Conservation (phyloP, 495 filamentous ascomycete genomes). For the Diplogelasinospora grovesii region DNA sequence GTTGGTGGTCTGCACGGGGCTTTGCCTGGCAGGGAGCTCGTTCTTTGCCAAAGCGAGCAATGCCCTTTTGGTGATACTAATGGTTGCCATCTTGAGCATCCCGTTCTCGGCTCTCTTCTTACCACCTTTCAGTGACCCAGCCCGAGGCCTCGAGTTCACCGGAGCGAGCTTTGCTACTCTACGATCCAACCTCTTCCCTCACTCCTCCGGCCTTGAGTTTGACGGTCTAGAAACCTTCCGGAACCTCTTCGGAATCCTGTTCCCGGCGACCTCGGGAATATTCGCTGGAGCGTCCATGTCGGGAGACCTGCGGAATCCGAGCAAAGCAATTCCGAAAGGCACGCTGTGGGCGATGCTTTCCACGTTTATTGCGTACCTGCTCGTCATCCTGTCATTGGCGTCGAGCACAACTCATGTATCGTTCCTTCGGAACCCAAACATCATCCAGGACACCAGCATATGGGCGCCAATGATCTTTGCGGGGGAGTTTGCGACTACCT, state of each 20-base stretch:
- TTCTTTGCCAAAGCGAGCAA: slow-evolving; percentile 78
- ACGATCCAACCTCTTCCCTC: slow-evolving; percentile 62
- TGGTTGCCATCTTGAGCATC: slow-evolving; percentile 74
- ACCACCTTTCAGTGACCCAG: slow-evolving; percentile 56
- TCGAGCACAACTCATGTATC: slow-evolving; percentile 68
- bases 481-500: slow-evolving; percentile 74
- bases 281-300: slow-evolving; percentile 85
- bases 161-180: slow-evolving; percentile 65
- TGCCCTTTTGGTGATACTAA: slow-evolving; percentile 65
- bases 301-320: slow-evolving; percentile 75
- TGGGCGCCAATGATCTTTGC: slow-evolving; percentile 67
- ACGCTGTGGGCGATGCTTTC: slow-evolving; percentile 69
- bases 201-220: slow-evolving; percentile 29
- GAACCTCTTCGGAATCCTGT: slow-evolving; percentile 80
- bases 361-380: slow-evolving; percentile 68
- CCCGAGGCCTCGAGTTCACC: slow-evolving; percentile 65
- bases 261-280: slow-evolving; percentile 68
- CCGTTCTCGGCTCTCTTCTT: slow-evolving; percentile 65
- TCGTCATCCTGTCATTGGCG: slow-evolving; percentile 77
- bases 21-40: slow-evolving; percentile 74
- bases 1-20: slow-evolving; percentile 63
- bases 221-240: slow-evolving; percentile 67
- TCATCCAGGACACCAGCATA: slow-evolving; percentile 71
- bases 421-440: slow-evolving; percentile 66
- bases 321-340: slow-evolving; percentile 76